Conservation (phyloP, 2,329 filamentous ascomycete genomes). For the Colletotrichum sp. region DNA sequence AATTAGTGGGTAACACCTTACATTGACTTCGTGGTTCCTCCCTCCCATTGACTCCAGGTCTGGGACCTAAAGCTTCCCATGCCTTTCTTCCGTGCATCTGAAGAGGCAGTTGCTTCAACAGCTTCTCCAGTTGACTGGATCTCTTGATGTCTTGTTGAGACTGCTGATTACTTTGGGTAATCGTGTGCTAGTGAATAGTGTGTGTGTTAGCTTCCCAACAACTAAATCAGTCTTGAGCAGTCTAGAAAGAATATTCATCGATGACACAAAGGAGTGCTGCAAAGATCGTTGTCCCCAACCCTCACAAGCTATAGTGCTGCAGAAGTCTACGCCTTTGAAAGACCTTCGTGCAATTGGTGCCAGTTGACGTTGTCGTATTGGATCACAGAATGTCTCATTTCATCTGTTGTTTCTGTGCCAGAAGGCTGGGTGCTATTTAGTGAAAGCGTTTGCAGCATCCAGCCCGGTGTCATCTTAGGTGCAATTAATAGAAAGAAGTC, state of each 20-base stretch:
- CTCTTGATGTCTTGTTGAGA: not conserved
- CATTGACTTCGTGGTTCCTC: not conserved
- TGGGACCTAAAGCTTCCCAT: not conserved
- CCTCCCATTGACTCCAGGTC: not conserved
- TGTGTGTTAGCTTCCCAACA: not conserved
- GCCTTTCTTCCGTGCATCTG: not conserved
- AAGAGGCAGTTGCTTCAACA: not conserved
- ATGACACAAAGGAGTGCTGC: not conserved
- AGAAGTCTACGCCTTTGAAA: not conserved
- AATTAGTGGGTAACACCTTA: not conserved
- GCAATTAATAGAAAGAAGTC: not conserved
- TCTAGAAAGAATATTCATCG: not conserved
- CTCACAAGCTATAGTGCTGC: not conserved
- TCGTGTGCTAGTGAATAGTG: not conserved
- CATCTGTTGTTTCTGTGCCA: not conserved
- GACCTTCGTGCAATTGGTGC: not conserved
- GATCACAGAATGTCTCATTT: not conserved
- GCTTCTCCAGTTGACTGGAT: not conserved
- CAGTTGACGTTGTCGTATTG: not conserved
- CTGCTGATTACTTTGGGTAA: not conserved
- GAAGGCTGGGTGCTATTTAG: not conserved
- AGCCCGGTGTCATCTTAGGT: not conserved
- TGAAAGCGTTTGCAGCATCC: not conserved
- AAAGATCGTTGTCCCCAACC: not conserved
- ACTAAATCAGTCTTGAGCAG: not conserved